Evolutionary conservation across 176 grass and related monocot species (phyloP).

Genomic region (Leersia perrieri): DNA sequence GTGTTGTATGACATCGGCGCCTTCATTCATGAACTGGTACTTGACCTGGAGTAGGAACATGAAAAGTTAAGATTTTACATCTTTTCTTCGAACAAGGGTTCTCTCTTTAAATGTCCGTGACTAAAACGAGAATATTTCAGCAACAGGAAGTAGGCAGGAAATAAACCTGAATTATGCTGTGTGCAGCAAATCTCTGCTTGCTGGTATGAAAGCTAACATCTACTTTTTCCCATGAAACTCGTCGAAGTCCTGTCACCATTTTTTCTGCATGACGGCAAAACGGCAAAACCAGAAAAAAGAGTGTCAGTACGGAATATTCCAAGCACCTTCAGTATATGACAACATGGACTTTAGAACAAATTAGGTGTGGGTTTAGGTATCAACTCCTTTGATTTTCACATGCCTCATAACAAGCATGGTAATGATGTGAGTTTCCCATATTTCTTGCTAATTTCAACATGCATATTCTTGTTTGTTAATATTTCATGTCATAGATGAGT

Average conservation of each 20-base stretch:
- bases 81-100: neutral
- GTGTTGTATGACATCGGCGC: conserved; percentile 73
- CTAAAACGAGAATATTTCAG: neutral
- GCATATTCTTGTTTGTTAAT: neutral
- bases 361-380: neutral
- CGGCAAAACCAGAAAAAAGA: neutral
- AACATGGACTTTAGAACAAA: neutral
- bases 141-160: neutral
- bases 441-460: neutral
- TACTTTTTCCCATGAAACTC: conserved; percentile 78
- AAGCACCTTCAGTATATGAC: neutral
- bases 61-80: neutral
- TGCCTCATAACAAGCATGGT: neutral
- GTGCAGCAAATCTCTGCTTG: conserved; percentile 63
- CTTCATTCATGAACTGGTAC: conserved; percentile 67
- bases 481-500: neutral
- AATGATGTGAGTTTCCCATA: neutral
- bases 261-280: conserved; percentile 43
- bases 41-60: conserved; percentile 43
- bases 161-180: conserved; percentile 81
- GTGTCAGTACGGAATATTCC: neutral
- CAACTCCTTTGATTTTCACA: neutral
- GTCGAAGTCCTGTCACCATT: conserved; percentile 63
- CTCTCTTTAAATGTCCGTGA: neutral
- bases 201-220: conserved; percentile 81